Evolutionary conservation across 192 early-diverging fungal genomes (phyloP).

Genomic region (Coemansia sp.): DNA sequence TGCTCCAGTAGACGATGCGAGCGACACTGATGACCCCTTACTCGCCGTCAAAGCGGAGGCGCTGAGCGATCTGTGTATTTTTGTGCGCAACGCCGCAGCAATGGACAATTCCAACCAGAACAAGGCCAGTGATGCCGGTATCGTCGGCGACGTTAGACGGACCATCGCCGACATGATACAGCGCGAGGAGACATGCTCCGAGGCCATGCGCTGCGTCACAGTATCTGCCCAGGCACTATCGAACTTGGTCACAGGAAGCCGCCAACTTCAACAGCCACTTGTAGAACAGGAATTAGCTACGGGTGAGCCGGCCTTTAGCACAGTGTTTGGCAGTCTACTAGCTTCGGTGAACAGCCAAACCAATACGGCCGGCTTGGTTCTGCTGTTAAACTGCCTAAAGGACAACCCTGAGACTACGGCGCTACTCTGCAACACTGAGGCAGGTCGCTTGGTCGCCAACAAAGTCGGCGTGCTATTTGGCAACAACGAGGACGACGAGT

Average conservation of each 20-base stretch:
- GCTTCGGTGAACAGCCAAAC: constrained; percentile 21
- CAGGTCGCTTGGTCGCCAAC: constrained; percentile 16
- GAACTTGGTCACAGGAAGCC: constrained; percentile 29
- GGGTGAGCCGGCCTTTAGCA: neutral
- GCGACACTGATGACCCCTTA: neutral
- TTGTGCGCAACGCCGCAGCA: constrained; percentile 41
- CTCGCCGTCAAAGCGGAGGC: neutral
- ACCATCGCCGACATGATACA: constrained; percentile 2
- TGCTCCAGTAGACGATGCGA: neutral
- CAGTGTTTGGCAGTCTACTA: constrained; percentile 23
- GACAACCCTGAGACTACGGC: neutral
- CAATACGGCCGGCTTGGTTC: constrained; percentile 27
- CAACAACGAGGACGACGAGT: constrained; percentile 26
- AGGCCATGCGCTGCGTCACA: constrained; percentile 19
- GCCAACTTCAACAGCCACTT: constrained; percentile 10
- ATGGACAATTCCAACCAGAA: constrained; percentile 33
- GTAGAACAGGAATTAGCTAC: constrained; percentile 18
- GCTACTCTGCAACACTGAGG: constrained; percentile 15
- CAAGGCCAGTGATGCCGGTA: neutral
- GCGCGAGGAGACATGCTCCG: constrained; percentile 14
- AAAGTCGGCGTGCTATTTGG: constrained; percentile 39
- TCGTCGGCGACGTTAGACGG: constrained; percentile 8
- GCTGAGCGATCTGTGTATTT: constrained; percentile 25
- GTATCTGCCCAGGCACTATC: constrained; percentile 37
- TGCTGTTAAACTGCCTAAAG: constrained; percentile 38